Base-by-base conservation (phyloP, 1,284 basidiomycete genomes). In the Sporisorium iseilematis-ciliati region DNA sequence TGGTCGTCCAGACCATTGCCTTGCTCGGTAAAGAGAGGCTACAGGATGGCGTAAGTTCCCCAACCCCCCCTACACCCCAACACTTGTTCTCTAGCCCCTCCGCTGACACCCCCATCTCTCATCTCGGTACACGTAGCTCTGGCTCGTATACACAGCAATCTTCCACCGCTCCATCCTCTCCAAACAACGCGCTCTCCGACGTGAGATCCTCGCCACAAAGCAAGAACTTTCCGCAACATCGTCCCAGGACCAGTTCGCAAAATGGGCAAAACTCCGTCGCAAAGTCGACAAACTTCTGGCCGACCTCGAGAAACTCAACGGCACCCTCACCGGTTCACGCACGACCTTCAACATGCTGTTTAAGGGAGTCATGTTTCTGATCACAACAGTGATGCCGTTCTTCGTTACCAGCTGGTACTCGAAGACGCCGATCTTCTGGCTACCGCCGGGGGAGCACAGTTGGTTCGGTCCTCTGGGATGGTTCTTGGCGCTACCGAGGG, bases 161-260 rank as follows among this genome's bases (percentile, higher is more conserved):
- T 66, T 80, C 23, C 65, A 80, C 64, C 58, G 76, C n/a, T 33
- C 50, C 8, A 70, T 77, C 4, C 58, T 72, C 7, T 43, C 56
- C 26, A 23, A 57, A 16, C 81, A 78, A 49, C 69, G 59, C 7
- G 10, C 48, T 3, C 62, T 80, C 35, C 79, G 80, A 23, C 66
- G 60, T 21, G 77, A 82, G 18, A 67, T 84, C 35, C 73, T 64
- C 48, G 23, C 91, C 92, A 69, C 90, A 55, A 95, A 96, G 87
- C 90, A 92, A 41, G 93, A 97, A 84, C 89, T 99, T 10, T 87
- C 92, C 65, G 90, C 91, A 82, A 99, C 95, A 31, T 94, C 92
- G 79, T 93, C 94, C 14, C 96, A 99, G 85, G 96, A 98, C 84
- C 92, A 99, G 84, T 99, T 99, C 85, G 93, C 95, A 18, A 98